A percentile compares a stretch with the other conserved stretches of the same genome.
phyloP scores from a whole-genome alignment of 345 rosid genomes.

The Acer saccharum region DNA sequence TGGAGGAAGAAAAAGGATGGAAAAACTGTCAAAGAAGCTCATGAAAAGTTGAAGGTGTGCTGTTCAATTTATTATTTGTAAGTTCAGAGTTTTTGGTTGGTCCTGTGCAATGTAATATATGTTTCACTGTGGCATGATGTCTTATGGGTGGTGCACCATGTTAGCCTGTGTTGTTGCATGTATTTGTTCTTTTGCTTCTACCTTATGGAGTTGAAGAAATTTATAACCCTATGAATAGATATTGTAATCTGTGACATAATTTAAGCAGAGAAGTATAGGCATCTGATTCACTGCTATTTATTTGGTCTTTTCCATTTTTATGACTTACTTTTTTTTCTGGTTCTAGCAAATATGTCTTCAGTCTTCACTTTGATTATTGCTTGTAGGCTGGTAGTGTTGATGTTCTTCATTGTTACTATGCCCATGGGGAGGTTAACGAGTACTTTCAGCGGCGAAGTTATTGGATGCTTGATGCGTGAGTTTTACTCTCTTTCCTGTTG shows the following conservation, averaged over 20 bases:
- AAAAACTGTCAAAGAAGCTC: slow-evolving; percentile 95
- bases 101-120: slow-evolving; percentile 19
- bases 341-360: not conserved
- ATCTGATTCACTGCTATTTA: not conserved
- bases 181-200: not conserved
- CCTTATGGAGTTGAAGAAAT: not conserved
- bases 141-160: not conserved
- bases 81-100: slow-evolving; percentile 34
- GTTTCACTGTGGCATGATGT: slow-evolving; percentile 6
- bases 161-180: not conserved
- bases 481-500: slow-evolving; percentile 19
- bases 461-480: slow-evolving; percentile 97
- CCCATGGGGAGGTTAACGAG: slow-evolving; percentile 89
- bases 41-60: slow-evolving; percentile 96
- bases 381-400: slow-evolving; percentile 82
- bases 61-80: slow-evolving; percentile 50
- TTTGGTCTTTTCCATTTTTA: not conserved
- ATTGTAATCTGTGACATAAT: not conserved
- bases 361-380: not conserved
- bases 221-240: not conserved
- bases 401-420: slow-evolving; percentile 93
- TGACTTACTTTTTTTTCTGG: not conserved
- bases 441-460: slow-evolving; percentile 84
- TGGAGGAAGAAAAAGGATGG: slow-evolving; percentile 99
- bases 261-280: not conserved